Percentiles rank a stretch among this genome's conserved stretches.
These are phyloP conservation scores for Caloboletus firmus DNA, from an alignment of 1,284 basidiomycete species.

Conservation along the genomic window DNA sequence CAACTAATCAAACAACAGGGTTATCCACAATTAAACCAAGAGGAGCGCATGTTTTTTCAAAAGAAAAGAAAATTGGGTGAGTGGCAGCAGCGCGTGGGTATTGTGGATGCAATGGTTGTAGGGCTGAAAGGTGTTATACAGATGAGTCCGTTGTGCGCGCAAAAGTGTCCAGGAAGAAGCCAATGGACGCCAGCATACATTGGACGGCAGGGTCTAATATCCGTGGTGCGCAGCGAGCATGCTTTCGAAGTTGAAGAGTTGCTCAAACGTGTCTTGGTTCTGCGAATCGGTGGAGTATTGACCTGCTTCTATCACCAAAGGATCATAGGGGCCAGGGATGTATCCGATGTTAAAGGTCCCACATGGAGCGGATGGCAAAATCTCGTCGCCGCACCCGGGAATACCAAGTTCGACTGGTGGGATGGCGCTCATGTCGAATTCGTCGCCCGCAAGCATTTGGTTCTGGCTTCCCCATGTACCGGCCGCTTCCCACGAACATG, in stretches of 20 bases:
- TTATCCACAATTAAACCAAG: slow-evolving; percentile 38
- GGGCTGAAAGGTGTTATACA: slow-evolving; percentile 30
- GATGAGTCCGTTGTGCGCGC: slow-evolving; percentile 28
- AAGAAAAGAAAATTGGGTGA: slow-evolving; percentile 12
- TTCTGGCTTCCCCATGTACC: slow-evolving; percentile 35
- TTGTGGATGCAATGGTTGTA: slow-evolving; percentile 30
- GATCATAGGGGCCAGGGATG: slow-evolving; percentile 23
- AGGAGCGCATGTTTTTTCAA: slow-evolving; percentile 20
- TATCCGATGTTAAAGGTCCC: slow-evolving; percentile 26
- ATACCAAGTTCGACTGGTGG: slow-evolving; percentile 49
- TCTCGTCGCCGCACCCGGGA: slow-evolving; percentile 32
- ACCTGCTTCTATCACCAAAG: slow-evolving; percentile 27
- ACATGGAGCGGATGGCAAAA: slow-evolving; percentile 8
- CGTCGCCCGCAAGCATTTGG: slow-evolving; percentile 43
- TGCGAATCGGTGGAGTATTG: slow-evolving; percentile 31
- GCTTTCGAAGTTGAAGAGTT: slow-evolving; percentile 35
- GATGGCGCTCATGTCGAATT: slow-evolving; percentile 48
- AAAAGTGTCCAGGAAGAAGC: slow-evolving; percentile 28
- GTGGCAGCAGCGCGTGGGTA: slow-evolving; percentile 34
- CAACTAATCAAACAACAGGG: slow-evolving; percentile 37
- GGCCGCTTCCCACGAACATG: slow-evolving; percentile 36
- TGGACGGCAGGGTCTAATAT: slow-evolving; percentile 32
- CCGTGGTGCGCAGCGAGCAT: slow-evolving; percentile 35
- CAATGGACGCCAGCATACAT: slow-evolving; percentile 41
- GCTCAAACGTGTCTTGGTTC: slow-evolving; percentile 33